phyloP scores from a whole-genome alignment of 257 asterid species.

The Capsicum chinense region DNA sequence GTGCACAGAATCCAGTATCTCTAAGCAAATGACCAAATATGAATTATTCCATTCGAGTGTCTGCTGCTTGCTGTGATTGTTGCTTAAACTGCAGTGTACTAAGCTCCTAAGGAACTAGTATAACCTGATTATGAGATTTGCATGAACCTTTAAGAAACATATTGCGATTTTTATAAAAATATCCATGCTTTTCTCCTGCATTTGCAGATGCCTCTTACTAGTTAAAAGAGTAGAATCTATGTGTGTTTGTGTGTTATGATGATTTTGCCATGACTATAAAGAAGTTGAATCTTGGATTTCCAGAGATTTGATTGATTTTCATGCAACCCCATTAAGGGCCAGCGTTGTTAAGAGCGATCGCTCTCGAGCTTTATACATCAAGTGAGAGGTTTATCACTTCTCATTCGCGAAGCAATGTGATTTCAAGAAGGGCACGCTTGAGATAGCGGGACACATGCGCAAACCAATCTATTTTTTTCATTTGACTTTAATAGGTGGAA shows the following conservation, averaged over 20 bases:
- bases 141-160: background rate
- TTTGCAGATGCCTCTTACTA: background rate
- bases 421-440: too few relatives aligned
- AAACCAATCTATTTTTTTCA: too few relatives aligned
- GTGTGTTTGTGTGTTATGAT: background rate
- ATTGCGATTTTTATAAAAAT: background rate
- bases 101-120: background rate
- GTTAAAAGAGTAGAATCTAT: background rate
- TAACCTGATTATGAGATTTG: slow-evolving; percentile 8
- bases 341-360: background rate
- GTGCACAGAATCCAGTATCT: background rate
- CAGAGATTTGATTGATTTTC: background rate
- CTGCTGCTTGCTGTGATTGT: background rate
- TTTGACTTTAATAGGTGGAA: too few relatives aligned
- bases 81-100: background rate
- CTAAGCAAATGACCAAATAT: background rate
- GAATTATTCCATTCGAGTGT: background rate
- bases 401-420: background rate
- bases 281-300: background rate
- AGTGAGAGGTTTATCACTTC: background rate
- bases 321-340: background rate
- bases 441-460: too few relatives aligned
- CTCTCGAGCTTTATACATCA: background rate
- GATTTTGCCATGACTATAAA: background rate
- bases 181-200: background rate